phyloP scores from a whole-genome alignment of 192 early-diverging fungal genomes.

The Coemansia sp. region DNA sequence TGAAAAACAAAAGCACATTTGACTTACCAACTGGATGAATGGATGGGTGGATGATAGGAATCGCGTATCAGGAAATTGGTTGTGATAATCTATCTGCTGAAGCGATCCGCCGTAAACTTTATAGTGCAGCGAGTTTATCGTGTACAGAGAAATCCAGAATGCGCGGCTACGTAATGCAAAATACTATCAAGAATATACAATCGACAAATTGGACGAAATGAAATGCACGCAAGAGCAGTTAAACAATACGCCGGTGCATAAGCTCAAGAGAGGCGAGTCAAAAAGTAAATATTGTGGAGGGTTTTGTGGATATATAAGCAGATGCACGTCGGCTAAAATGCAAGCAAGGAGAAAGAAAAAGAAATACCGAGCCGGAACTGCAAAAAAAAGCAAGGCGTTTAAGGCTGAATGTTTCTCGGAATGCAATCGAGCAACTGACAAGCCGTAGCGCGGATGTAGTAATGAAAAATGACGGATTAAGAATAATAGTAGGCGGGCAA shows the following conservation, averaged over 20 bases:
- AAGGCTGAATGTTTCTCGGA: not conserved
- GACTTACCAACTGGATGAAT: not conserved
- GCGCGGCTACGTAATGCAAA: not conserved
- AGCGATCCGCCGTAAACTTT: not conserved
- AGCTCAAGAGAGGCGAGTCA: not conserved
- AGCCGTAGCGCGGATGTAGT: not conserved
- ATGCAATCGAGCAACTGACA: not conserved
- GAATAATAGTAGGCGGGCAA: not conserved
- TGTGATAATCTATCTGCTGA: not conserved
- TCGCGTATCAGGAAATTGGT: not conserved
- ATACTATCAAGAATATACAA: not conserved
- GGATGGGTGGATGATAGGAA: not conserved
- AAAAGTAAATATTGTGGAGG: not conserved
- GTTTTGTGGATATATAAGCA: not conserved
- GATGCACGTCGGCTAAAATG: not conserved
- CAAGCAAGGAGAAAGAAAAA: not conserved
- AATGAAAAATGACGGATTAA: not conserved
- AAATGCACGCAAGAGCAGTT: slow-evolving; percentile 1
- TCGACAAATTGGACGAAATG: not conserved
- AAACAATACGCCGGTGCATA: not conserved
- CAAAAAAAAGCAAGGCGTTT: not conserved
- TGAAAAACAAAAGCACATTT: not conserved
- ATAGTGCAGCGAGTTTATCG: not conserved
- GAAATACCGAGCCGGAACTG: not conserved
- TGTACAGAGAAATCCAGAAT: not conserved